Base-by-base conservation (phyloP, 2,329 filamentous ascomycete genomes). In the Colletotrichum eleusines region DNA sequence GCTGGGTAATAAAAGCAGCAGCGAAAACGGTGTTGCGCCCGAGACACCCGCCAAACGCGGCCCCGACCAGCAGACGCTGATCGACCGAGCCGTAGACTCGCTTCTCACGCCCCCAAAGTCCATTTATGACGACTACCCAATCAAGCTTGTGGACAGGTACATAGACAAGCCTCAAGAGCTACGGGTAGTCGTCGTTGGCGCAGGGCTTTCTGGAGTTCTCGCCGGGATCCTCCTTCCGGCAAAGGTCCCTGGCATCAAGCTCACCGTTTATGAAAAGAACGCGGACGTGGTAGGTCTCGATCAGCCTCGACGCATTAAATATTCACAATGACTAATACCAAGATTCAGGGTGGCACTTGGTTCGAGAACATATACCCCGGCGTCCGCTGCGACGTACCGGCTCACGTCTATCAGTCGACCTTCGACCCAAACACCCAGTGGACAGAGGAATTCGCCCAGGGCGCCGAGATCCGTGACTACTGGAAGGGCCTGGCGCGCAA, bases 201-300 rank as follows among this genome's bases (percentile, higher is more conserved):
- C 89, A 11, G 91, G 90, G 0, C 79, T 92, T 0, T 79, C 88
- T 0, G 91, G 91, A 3, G 85, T 92, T 44, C 86, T 87, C 5
- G 88, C 91, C 1, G 92, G 91, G 0, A 84, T 90, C 9, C 79
- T 94, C 11, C 81, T 94, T 0, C 91, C 91, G 0, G 85, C 82
- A 12, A 94, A 94, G 73, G 88, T 94, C 0, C 91, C 92, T 0
- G 86, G 86, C 0, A 86, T 94, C 58, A 81, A 92, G 54, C 79
- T 94, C 69, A 88, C 85, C 0, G 89, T 93, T 46, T 89, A 88
- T 63, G 90, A 93, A 76, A 93, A 92, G 80, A 92, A 92, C 73
- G 76, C 82, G 0, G 89, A 92, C 61, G 85, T 92, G 76, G 90
- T 91, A 81, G 74, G 88, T 82, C 6, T 4, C 5, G 3, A 40